Base-by-base conservation (phyloP, 306 rosid genomes). In the Begonia loranthoides region DNA sequence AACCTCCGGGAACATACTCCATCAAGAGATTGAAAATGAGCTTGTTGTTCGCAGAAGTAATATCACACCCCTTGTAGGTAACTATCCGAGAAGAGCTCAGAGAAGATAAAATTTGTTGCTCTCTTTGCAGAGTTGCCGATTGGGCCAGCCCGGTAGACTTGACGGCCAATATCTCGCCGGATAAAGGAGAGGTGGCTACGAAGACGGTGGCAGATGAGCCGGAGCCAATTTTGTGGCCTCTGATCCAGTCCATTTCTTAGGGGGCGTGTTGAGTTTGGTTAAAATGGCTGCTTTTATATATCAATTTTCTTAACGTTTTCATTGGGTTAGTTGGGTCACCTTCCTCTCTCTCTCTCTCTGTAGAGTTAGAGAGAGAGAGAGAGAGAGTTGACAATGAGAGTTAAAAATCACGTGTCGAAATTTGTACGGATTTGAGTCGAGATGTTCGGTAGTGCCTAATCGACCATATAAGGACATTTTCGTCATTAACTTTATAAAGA, bases 121-220 rank as follows among this genome's bases (percentile, higher is more conserved):
- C 99, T 51, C 63, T 80, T 16, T 73, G 67, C 22, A 90, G 59
- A 34, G 58, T 54, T 63, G 70, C 59, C 1, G 93, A 90, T 5
- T 14, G 54, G 1, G 75, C 65, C 5, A 80, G 33, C 69, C 73
- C 86, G 2, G 78, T 50, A 0, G 99, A 82, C 74, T 90, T 90
- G 57, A 78, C 99, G 16, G 94, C 94, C 2, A 78, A 70, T 51
- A 67, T 4, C 0, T 58, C 39, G 6, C 76, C 66, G 24, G 71
- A 58, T 43, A 0, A 1, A 50, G 9, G 13, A 41, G 66, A 50
- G 58, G 80, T 17, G 68, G 92, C 95, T 3, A 77, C 57, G 59
- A 63, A 74, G 66, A 90, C 94, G 51, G 80, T 67, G 81, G 94
- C 88, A 0, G 99, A 61, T 13, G 95, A 86, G 62, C 99, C 96